Percentiles rank a stretch among this genome's conserved stretches.
phyloP scores from a whole-genome alignment of 768 basidiomycete species.

The Cyclocybe aegerita region DNA sequence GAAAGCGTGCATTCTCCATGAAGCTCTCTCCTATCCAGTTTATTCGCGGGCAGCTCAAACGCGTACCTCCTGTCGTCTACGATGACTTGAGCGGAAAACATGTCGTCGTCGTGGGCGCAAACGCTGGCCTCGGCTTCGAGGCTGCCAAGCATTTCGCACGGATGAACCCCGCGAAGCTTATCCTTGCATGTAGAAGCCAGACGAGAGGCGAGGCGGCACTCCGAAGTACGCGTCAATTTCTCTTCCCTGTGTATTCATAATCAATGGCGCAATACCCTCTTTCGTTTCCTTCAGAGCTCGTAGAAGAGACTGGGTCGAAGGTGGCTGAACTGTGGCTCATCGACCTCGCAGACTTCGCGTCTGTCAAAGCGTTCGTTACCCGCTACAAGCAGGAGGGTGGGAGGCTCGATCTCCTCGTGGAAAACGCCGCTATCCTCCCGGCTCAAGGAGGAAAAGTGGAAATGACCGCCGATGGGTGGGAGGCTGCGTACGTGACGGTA shows the following conservation, averaged over 20 bases:
- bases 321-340: slow-evolving; percentile 37
- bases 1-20: too few relatives aligned
- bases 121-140: too few relatives aligned
- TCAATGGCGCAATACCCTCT: not conserved
- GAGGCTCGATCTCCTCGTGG: slow-evolving; percentile 35
- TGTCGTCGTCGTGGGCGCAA: too few relatives aligned
- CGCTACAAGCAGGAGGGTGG: slow-evolving; percentile 28
- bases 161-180: slow-evolving; percentile 39
- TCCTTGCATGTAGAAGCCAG: slow-evolving; percentile 37
- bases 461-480: slow-evolving; percentile 38
- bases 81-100: too few relatives aligned
- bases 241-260: not conserved
- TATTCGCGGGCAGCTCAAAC: too few relatives aligned
- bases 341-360: slow-evolving; percentile 41
- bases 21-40: too few relatives aligned
- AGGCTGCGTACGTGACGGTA: slow-evolving; percentile 29
- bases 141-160: slow-evolving; percentile 43
- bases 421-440: slow-evolving; percentile 11
- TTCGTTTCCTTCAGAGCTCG: slow-evolving; percentile 20
- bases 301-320: slow-evolving; percentile 30
- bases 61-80: too few relatives aligned
- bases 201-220: slow-evolving; percentile 34
- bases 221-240: slow-evolving; percentile 24
- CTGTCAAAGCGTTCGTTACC: slow-evolving; percentile 37
- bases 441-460: slow-evolving; percentile 1